Evolutionary conservation across 441 rosid species (phyloP), one percentile per base, ranked within the genome.

Genomic region (Bruguiera hainesii): DNA sequence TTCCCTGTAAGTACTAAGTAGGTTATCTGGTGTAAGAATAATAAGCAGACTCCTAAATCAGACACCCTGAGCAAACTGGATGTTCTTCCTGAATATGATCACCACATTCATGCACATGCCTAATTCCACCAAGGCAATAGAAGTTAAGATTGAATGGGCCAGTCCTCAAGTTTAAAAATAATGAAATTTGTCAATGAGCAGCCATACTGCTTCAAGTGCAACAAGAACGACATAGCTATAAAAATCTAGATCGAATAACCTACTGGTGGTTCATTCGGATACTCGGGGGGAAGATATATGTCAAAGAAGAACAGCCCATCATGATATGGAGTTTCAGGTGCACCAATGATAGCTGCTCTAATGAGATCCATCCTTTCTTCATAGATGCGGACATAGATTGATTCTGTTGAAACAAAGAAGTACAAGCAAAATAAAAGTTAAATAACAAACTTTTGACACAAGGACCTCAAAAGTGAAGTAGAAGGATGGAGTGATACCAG

Each of bases 221-320:
- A 51, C 51, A 46, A 2, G 25, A 55, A 55, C 7, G 29, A 56
- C 33, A 61, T 60, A 61, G 1, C 35, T 7, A 37, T 9, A 53
- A 61, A 56, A 50, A 56, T 46, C 67, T 42, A 29, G 29, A 58
- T 16, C 56, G 6, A 62, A 64, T 31, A 67, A 85, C 96, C 86
- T 78, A 94, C 97, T 56, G 99, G 99, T 37, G 99, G 96, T 71
- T 84, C 91, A 37, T 80, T 70, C 33, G 99, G 99, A 82, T 88
- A 94, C 55, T 88, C 92, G 7, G 93, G 82, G 20, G 96, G 94
- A 70, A 94, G 86, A 67, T 82, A 78, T 61, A 94, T 85, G 79
- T 91, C 97, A 42, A 91, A 94, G 66, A 94, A 89, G 89, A 91
- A 94, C 18, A 94, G 85, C 48, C 97, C 99, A 4, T 94, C 87